These are phyloP conservation scores for Choricystis sp. DNA, from an alignment of 139 green algal species.

Conservation along the genomic window DNA sequence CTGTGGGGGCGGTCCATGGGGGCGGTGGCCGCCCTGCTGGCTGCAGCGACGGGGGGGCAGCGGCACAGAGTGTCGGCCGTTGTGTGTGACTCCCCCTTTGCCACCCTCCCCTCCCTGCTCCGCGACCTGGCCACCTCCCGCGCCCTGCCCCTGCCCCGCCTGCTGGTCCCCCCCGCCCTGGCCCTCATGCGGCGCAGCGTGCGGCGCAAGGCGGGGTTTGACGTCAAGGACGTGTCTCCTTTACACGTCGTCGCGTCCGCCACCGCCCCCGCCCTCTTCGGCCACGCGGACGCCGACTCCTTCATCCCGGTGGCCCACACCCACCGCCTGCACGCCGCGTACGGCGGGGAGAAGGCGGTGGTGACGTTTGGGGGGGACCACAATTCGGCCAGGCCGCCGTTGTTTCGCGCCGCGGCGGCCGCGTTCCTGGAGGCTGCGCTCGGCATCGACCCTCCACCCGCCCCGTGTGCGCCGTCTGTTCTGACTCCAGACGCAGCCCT, in stretches of 20 bases:
- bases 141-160: constrained; percentile 38
- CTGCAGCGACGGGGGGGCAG: constrained; percentile 45
- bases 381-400: constrained; percentile 42
- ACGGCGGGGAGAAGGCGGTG: constrained; percentile 76
- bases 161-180: constrained; percentile 33
- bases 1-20: constrained; percentile 94
- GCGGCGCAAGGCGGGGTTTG: constrained; percentile 53
- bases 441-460: background rate
- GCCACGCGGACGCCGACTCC: constrained; percentile 61
- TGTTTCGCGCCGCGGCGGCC: background rate
- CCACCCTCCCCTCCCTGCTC: constrained; percentile 68
- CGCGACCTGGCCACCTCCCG: constrained; percentile 68
- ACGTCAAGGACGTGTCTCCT: constrained; percentile 51
- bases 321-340: constrained; percentile 37
- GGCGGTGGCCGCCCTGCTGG: constrained; percentile 80
- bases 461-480: background rate
- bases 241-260: constrained; percentile 22
- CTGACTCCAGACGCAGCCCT: background rate
- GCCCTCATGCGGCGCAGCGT: constrained; percentile 54
- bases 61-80: constrained; percentile 56
- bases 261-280: constrained; percentile 83
- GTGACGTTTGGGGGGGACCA: constrained; percentile 84
- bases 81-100: constrained; percentile 86
- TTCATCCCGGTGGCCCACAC: constrained; percentile 66
- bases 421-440: too few relatives aligned